Base-by-base conservation (phyloP, 202 grass and related monocot genomes). In the Eragrostis tef region DNA sequence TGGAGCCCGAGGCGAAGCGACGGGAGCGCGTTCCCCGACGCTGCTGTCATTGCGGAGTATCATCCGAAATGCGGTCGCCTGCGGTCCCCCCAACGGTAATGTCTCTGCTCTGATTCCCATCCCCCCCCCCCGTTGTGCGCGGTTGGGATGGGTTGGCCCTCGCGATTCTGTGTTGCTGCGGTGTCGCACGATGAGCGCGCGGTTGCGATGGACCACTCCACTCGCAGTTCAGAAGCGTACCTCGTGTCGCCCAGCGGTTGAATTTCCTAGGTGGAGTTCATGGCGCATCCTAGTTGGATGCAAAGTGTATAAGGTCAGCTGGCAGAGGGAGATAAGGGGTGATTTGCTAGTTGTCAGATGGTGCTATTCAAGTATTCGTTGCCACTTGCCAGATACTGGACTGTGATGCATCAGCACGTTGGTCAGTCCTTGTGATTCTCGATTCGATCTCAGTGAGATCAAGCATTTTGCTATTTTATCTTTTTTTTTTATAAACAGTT, bases 81-180 rank as follows among this genome's bases (percentile, higher is more conserved):
- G 71, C 54, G 45, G 25, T 54, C 20, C 77, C 41, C 29, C 29
- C 24, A 22, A 21, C 1, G 71, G 85, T 77, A 86, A 82, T 45
- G 44, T 13, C 13, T 21, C 0, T n/a, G n/a, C n/a, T n/a, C n/a
- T n/a, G n/a, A n/a, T n/a, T n/a, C n/a, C n/a, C n/a, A n/a, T n/a
- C n/a, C n/a, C n/a, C n/a, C n/a, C n/a, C n/a, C n/a, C n/a, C n/a
- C n/a, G n/a, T n/a, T n/a, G n/a, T n/a, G n/a, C n/a, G n/a, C n/a
- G n/a, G n/a, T n/a, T n/a, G n/a, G n/a, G n/a, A n/a, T n/a, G n/a
- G n/a, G n/a, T n/a, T 58, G 62, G 24, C 39, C 26, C 29, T 41
- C 4, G 9, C 16, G 65, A 39, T 65, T 73, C 11, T 13, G 51
- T 12, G 75, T 29, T n/a, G 31, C 46, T 45, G 79, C 72, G n/a